Conservation (phyloP, 169 alveolate genomes). For the Neospora caninum region DNA sequence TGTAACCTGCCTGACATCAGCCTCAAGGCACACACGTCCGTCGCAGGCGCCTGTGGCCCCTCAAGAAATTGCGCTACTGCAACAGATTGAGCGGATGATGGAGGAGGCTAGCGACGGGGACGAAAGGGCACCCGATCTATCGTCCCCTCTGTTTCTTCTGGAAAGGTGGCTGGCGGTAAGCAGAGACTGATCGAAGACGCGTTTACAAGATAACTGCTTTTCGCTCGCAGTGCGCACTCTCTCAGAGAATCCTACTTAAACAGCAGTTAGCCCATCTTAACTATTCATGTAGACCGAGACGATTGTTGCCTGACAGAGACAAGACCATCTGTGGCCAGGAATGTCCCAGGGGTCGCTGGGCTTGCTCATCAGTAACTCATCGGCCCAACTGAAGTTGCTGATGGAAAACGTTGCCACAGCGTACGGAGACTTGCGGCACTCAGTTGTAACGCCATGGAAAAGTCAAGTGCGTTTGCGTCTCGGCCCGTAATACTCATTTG, state of each 20-base stretch:
- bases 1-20: background rate
- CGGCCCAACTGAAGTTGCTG: no score
- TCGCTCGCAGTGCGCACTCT: background rate
- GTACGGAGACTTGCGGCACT: no score
- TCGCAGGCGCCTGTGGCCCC: background rate
- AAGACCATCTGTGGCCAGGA: no score
- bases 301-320: background rate
- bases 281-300: background rate
- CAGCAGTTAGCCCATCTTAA: background rate
- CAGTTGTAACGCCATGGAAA: no score
- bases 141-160: background rate
- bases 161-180: conserved; percentile 22
- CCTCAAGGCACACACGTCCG: background rate
- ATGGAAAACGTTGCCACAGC: no score
- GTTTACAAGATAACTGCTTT: background rate
- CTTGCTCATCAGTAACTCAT: no score
- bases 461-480: no score
- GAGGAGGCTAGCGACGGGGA: conserved; percentile 5
- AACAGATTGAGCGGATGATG: background rate
- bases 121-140: background rate
- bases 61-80: background rate
- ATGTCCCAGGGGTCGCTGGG: no score
- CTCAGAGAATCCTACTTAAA: no score
- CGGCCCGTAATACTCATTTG: no score
- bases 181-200: background rate